These are phyloP conservation scores for Hyphopichia pseudoburtonii DNA, from an alignment of 1,139 yeast species.

Conservation along the genomic window DNA sequence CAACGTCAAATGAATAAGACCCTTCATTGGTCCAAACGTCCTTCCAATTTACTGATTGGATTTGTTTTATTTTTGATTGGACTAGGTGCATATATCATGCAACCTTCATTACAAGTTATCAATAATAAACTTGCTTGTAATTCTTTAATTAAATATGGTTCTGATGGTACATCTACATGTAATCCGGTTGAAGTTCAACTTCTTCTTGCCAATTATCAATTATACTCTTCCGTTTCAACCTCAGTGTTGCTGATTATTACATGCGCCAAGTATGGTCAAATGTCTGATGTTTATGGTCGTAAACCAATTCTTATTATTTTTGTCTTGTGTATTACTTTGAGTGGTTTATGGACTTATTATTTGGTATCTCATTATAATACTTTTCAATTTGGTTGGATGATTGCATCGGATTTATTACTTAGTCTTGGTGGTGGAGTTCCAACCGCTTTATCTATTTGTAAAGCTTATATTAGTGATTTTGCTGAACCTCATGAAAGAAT, in stretches of 20 bases:
- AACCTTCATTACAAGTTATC: constrained; percentile 23
- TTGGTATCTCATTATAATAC: constrained; percentile 29
- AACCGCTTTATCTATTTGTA: constrained; percentile 48
- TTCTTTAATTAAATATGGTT: constrained; percentile 12
- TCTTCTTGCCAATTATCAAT: constrained; percentile 29
- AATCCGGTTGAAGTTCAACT: constrained; percentile 36
- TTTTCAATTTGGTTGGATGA: constrained; percentile 33
- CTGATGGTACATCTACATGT: constrained; percentile 18
- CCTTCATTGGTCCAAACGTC: constrained; percentile 35
- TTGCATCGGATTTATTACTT: constrained; percentile 35
- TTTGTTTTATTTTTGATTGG: constrained; percentile 24
- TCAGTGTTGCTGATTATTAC: constrained; percentile 33
- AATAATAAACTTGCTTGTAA: constrained; percentile 37
- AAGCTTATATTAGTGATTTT: constrained; percentile 64
- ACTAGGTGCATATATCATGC: constrained; percentile 22
- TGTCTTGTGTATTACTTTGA: constrained; percentile 22
- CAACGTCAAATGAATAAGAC: constrained; percentile 31
- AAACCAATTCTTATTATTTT: constrained; percentile 42
- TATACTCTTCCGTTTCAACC: constrained; percentile 19
- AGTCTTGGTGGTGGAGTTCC: constrained; percentile 56
- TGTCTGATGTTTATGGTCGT: constrained; percentile 67
- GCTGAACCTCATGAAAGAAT: constrained; percentile 56
- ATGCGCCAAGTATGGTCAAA: constrained; percentile 50
- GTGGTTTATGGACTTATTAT: constrained; percentile 15
- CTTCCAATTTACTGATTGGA: constrained; percentile 32